Conservation (phyloP, 1,139 yeast genomes). For the Blastobotrys arbuscula region DNA sequence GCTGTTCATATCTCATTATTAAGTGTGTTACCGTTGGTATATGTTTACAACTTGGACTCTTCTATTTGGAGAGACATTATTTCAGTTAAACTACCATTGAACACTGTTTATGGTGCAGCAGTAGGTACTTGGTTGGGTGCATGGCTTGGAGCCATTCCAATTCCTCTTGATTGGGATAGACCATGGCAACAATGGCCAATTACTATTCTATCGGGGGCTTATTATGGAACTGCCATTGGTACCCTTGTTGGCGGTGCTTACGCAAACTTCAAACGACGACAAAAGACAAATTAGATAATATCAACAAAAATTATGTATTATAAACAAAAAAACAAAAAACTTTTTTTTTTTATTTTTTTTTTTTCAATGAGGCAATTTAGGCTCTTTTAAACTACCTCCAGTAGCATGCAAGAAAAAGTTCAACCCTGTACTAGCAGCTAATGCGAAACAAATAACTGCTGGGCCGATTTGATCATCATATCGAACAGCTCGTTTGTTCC, state of each 20-base stretch:
- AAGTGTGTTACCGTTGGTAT: slow-evolving; percentile 58
- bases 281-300: background rate
- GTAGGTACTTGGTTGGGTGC: slow-evolving; percentile 63
- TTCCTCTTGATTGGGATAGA: slow-evolving; percentile 96
- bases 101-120: slow-evolving; percentile 36
- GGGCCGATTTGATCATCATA: slow-evolving; percentile 92
- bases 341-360: background rate
- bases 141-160: slow-evolving; percentile 91
- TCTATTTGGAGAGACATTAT: slow-evolving; percentile 41
- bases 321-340: background rate
- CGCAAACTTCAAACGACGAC: background rate
- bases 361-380: slow-evolving; percentile 5
- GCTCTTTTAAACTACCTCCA: slow-evolving; percentile 1
- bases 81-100: slow-evolving; percentile 31
- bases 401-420: slow-evolving; percentile 46
- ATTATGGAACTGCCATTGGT: slow-evolving; percentile 65
- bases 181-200: slow-evolving; percentile 99
- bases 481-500: slow-evolving; percentile 73
- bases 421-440: slow-evolving; percentile 66
- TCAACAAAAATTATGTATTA: background rate
- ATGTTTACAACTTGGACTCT: slow-evolving; percentile 53
- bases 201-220: slow-evolving; percentile 77
- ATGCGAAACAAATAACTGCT: slow-evolving; percentile 65
- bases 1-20: slow-evolving; percentile 62
- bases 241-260: slow-evolving; percentile 27